phyloP scores from a whole-genome alignment of 2,329 filamentous ascomycete genomes.

The Aspergillus versicolor region DNA sequence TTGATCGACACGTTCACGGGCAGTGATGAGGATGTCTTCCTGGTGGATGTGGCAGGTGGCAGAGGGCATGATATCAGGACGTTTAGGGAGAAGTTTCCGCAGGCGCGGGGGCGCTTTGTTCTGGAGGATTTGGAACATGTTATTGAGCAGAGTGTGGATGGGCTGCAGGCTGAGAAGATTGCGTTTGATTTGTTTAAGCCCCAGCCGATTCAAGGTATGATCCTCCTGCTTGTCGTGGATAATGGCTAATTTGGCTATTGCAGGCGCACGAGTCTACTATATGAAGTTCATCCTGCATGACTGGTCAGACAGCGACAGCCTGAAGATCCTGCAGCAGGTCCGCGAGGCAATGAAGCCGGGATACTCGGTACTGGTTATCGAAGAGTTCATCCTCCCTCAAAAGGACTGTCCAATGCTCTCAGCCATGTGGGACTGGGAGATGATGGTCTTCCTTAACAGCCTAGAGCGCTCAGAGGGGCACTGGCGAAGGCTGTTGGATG shows the following conservation, averaged over 20 bases:
- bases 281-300: conserved; percentile 34
- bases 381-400: conserved; percentile 28
- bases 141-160: background rate
- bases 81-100: conserved; percentile 3
- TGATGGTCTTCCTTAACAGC: conserved; percentile 28
- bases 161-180: background rate
- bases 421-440: conserved; percentile 24
- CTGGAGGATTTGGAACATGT: conserved; percentile 11
- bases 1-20: background rate
- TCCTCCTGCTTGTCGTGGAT: background rate
- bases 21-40: background rate
- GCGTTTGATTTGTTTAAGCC: conserved; percentile 10
- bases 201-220: conserved; percentile 10
- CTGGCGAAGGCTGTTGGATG: conserved; percentile 19
- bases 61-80: conserved; percentile 8
- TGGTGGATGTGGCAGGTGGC: conserved; percentile 15
- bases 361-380: conserved; percentile 26
- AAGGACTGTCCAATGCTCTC: conserved; percentile 18
- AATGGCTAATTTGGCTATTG: background rate
- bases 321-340: conserved; percentile 21
- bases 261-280: conserved; percentile 15
- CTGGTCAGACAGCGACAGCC: conserved; percentile 30
- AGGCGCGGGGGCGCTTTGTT: conserved; percentile 1
- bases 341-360: conserved; percentile 23
- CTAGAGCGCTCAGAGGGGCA: conserved; percentile 22